Conservation (phyloP, 768 basidiomycete genomes). For the Tulasnella sp. region DNA sequence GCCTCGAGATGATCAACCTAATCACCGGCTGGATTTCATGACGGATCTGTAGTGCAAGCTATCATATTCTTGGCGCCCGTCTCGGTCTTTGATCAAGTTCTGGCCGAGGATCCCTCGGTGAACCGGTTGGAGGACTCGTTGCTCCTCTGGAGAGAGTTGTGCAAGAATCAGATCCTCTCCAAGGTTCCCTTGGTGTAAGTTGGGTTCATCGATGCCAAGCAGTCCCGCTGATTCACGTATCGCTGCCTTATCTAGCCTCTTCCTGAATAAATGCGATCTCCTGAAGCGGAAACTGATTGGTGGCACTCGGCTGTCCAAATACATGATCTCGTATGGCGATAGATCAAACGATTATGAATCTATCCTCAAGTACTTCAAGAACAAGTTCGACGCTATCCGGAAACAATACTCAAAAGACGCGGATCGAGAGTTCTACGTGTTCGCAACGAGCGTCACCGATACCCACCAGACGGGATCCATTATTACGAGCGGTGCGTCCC, state of each 20-base stretch:
- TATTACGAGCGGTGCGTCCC: conserved; percentile 20
- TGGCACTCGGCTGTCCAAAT: conserved; percentile 69
- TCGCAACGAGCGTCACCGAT: conserved; percentile 23
- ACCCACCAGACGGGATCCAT: conserved; percentile 22
- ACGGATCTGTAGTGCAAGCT: conserved; percentile 24
- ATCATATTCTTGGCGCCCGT: conserved; percentile 35
- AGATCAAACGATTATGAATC: conserved; percentile 67
- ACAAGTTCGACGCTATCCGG: conserved; percentile 26
- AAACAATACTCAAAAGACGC: conserved; percentile 14
- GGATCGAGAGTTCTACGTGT: conserved; percentile 26
- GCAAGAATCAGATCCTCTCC: conserved; percentile 18
- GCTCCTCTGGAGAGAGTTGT: conserved; percentile 25
- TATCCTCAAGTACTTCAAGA: conserved; percentile 52
- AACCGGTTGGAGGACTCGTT: conserved; percentile 28
- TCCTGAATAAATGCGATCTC: conserved; percentile 48
- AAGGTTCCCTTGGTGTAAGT: conserved; percentile 35
- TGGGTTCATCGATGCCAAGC: background rate
- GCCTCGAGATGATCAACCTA: background rate
- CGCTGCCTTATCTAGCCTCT: conserved; percentile 14
- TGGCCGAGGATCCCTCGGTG: conserved; percentile 26
- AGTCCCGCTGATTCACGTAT: background rate
- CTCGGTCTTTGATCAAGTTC: conserved; percentile 28
- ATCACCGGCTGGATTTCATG: background rate
- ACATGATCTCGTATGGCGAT: conserved; percentile 48
- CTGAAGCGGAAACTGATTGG: conserved; percentile 62